These are phyloP conservation scores for Aspergillus viridinutans DNA, from an alignment of 2,329 filamentous ascomycete genomes.

Conservation along the genomic window DNA sequence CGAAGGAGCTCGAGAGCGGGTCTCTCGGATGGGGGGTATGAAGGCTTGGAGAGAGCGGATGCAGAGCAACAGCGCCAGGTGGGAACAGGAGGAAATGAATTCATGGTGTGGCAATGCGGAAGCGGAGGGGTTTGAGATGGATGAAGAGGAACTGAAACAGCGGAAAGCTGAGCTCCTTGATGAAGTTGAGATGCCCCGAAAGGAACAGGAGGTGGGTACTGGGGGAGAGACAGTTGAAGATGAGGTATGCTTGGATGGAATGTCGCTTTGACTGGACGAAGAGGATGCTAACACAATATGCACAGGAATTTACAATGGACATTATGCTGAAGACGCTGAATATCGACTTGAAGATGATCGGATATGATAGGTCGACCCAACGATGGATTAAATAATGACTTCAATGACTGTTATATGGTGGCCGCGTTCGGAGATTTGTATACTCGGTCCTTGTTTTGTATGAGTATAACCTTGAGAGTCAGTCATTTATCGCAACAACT, in stretches of 20 bases:
- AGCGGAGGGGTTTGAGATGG: constrained; percentile 27
- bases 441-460: background rate
- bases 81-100: constrained; percentile 32
- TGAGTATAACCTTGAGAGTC: no score
- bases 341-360: constrained; percentile 59
- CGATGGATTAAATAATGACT: constrained; percentile 47
- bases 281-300: constrained; percentile 1
- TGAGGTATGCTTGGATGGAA: constrained; percentile 35
- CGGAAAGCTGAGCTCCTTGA: constrained; percentile 40
- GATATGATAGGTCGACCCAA: constrained; percentile 56
- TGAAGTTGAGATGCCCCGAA: constrained; percentile 38
- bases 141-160: constrained; percentile 33
- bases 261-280: constrained; percentile 22
- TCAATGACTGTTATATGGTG: background rate
- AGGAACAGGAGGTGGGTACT: constrained; percentile 23
- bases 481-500: no score
- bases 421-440: background rate
- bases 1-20: constrained; percentile 54
- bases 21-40: constrained; percentile 61
- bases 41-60: constrained; percentile 51
- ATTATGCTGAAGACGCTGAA: constrained; percentile 65
- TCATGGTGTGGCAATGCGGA: constrained; percentile 33
- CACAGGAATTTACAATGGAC: constrained; percentile 62
- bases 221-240: constrained; percentile 37
- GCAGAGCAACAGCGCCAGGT: constrained; percentile 43